Evolutionary conservation across 2,329 filamentous ascomycete genomes (phyloP).

Genomic region (Phyllosticta capitalensis): DNA sequence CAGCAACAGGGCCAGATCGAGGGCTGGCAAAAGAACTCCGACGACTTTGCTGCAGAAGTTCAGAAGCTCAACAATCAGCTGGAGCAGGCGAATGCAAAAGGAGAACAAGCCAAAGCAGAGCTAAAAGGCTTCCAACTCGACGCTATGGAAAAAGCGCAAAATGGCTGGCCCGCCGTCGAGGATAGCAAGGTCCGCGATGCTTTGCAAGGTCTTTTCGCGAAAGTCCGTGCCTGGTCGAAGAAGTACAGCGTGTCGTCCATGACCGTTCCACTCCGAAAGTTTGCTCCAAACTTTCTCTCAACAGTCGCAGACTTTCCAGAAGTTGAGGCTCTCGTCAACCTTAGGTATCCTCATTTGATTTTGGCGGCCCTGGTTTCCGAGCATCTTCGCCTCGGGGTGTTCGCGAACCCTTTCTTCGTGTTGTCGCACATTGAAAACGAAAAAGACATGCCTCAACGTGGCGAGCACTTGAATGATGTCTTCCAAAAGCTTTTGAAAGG

Average conservation of each 20-base stretch:
- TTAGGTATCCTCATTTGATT: slow-evolving; percentile 3
- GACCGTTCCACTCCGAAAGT: too few species aligned
- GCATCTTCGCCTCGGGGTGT: neutral
- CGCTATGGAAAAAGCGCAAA: neutral
- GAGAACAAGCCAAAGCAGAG: neutral
- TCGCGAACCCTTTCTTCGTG: neutral
- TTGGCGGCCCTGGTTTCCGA: neutral
- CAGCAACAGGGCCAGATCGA: neutral
- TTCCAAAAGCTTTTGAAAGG: neutral
- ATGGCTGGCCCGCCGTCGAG: neutral
- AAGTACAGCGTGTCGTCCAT: too few species aligned
- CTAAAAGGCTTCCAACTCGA: neutral
- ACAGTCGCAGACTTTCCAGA: too few species aligned
- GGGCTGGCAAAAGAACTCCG: too few species aligned
- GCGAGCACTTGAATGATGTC: neutral
- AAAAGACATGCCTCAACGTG: neutral
- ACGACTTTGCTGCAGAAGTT: too few species aligned
- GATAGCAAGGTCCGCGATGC: neutral
- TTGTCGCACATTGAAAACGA: neutral
- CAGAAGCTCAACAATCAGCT: neutral
- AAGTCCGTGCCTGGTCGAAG: too few species aligned
- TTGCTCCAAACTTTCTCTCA: neutral
- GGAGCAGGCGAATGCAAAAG: neutral
- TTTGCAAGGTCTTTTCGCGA: too few species aligned
- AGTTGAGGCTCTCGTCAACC: neutral